phyloP scores from a whole-genome alignment of 371 early-diverging fungal species.

The Mortierella sp. region DNA sequence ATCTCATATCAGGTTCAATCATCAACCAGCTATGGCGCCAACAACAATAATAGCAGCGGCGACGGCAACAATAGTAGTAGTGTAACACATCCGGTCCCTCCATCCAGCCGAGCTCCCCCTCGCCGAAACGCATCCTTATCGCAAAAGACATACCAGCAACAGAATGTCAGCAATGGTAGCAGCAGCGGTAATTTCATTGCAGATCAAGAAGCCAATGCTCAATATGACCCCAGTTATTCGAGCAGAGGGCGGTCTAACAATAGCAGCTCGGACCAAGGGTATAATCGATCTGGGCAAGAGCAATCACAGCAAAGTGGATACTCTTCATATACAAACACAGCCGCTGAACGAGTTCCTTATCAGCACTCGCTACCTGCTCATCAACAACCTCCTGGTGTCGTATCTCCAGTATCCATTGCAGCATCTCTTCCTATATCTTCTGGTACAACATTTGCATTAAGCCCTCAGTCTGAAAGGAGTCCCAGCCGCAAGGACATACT shows the following conservation, averaged over 20 bases:
- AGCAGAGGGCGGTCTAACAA: conserved; percentile 27
- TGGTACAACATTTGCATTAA: background rate
- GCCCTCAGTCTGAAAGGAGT: conserved; percentile 22
- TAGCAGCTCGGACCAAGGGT: conserved; percentile 22
- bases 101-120: conserved; percentile 12
- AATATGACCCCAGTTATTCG: conserved; percentile 16
- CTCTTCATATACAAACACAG: background rate
- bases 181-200: conserved; percentile 10
- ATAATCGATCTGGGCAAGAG: conserved; percentile 3
- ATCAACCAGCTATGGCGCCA: background rate
- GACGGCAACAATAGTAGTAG: background rate
- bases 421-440: conserved; percentile 11
- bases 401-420: conserved; percentile 1
- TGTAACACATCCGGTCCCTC: conserved; percentile 5
- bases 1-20: conserved; percentile 6
- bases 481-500: conserved; percentile 28
- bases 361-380: conserved; percentile 53
- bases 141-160: conserved; percentile 27
- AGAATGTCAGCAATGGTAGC: conserved; percentile 6
- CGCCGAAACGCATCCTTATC: conserved; percentile 41
- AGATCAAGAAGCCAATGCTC: conserved; percentile 22
- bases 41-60: conserved; percentile 1
- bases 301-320: conserved; percentile 1
- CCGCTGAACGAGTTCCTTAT: conserved; percentile 41
- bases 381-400: conserved; percentile 52